A percentile compares a stretch with the other conserved stretches of the same genome.
These are phyloP conservation scores for Ilex aquifolium DNA, from an alignment of 257 asterid genomes.

Conservation along the genomic window DNA sequence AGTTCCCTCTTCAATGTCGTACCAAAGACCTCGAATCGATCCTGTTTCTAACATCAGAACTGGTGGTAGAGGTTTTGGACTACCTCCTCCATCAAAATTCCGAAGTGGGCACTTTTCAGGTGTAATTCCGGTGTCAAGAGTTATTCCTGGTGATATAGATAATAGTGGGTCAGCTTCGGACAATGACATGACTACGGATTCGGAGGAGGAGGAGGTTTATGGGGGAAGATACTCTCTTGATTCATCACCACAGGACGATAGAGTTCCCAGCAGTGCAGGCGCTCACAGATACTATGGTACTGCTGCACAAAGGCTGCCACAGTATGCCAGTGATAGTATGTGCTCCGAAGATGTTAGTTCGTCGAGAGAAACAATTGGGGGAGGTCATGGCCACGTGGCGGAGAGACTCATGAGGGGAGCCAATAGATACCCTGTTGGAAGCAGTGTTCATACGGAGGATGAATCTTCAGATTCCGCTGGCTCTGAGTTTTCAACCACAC, in stretches of 20 bases:
- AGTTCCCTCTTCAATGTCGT: slow-evolving; percentile 21
- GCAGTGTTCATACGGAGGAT: slow-evolving; percentile 35
- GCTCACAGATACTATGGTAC: slow-evolving; percentile 18
- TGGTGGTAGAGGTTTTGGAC: slow-evolving; percentile 28
- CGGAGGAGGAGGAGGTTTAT: slow-evolving; percentile 32
- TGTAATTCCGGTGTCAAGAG: slow-evolving; percentile 31
- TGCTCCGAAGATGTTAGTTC: slow-evolving; percentile 36
- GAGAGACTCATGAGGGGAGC: slow-evolving; percentile 29
- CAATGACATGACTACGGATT: slow-evolving; percentile 36
- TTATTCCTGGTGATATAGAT: slow-evolving; percentile 27
- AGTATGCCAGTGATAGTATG: slow-evolving; percentile 33
- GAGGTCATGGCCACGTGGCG: slow-evolving; percentile 23
- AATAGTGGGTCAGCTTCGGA: slow-evolving; percentile 34
- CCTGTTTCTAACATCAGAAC: slow-evolving; percentile 28
- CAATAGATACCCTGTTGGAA: slow-evolving; percentile 26
- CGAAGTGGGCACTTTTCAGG: slow-evolving; percentile 37
- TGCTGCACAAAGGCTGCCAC: slow-evolving; percentile 21
- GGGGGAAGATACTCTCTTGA: slow-evolving; percentile 41
- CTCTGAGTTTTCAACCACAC: slow-evolving; percentile 45
- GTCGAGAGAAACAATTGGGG: slow-evolving; percentile 37
- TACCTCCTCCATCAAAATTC: slow-evolving; percentile 37
- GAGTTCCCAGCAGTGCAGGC: slow-evolving; percentile 21
- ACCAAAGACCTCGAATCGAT: slow-evolving; percentile 26
- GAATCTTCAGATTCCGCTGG: slow-evolving; percentile 45
- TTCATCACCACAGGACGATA: slow-evolving; percentile 40